These are phyloP conservation scores for Ichthyophthirius multifiliis DNA, from an alignment of 169 alveolate genomes.

Conservation along the genomic window DNA sequence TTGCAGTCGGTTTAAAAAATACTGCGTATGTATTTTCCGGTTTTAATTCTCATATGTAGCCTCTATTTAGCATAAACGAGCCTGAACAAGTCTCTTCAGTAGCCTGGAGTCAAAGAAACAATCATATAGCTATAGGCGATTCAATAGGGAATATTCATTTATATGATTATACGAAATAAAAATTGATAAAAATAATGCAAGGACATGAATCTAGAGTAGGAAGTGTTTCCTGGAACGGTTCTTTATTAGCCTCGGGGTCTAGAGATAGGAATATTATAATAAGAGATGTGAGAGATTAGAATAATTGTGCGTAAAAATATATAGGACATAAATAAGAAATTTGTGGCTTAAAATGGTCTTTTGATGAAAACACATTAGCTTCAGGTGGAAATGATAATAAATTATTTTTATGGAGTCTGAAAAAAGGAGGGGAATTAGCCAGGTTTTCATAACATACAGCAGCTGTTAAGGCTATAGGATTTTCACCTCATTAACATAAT, in stretches of 20 bases:
- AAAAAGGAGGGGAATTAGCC: conserved; percentile 44
- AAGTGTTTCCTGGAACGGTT: conserved; percentile 91
- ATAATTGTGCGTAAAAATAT: conserved; percentile 16
- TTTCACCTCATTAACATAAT: conserved; percentile 96
- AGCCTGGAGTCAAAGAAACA: conserved; percentile 87
- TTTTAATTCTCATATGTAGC: conserved; percentile 79
- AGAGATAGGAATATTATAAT: conserved; percentile 87
- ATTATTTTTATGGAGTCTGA: conserved; percentile 88
- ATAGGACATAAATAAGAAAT: conserved; percentile 76
- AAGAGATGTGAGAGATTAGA: conserved; percentile 73
- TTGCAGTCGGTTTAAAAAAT: conserved; percentile 89
- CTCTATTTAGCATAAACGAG: conserved; percentile 75
- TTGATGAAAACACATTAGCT: conserved; percentile 89
- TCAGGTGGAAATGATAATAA: conserved; percentile 97
- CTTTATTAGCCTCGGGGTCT: conserved; percentile 89
- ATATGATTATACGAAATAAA: conserved; percentile 71
- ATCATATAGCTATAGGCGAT: conserved; percentile 88
- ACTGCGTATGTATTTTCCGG: conserved; percentile 91
- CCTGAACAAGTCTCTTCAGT: conserved; percentile 89
- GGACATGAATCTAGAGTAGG: conserved; percentile 94
- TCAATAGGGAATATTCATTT: conserved; percentile 84
- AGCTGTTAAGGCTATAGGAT: conserved; percentile 95
- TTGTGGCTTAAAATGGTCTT: conserved; percentile 91
- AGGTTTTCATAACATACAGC: conserved; percentile 87
- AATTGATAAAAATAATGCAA: conserved; percentile 38